phyloP scores from a whole-genome alignment of 768 basidiomycete genomes.

The Xanthoconium purpureum region DNA sequence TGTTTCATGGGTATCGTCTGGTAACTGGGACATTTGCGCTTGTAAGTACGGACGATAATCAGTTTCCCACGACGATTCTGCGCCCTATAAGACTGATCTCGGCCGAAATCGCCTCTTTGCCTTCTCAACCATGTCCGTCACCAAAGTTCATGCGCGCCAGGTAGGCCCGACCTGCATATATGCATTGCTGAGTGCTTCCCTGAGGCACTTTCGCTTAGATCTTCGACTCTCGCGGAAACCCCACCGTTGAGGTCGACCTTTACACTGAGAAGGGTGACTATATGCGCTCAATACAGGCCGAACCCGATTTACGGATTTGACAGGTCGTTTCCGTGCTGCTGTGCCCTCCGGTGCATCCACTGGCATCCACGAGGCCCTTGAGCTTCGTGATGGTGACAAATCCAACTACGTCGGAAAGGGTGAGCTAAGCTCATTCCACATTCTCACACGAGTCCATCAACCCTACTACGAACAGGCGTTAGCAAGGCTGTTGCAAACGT shows the following conservation, averaged over 20 bases:
- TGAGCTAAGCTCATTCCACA: constrained; percentile 30
- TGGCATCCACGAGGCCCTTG: constrained; percentile 96
- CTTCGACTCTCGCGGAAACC: constrained; percentile 99
- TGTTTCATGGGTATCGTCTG: constrained; percentile 10
- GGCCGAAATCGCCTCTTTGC: constrained; percentile 13
- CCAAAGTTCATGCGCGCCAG: constrained; percentile 91
- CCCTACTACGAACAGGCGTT: constrained; percentile 59
- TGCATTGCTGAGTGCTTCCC: background rate
- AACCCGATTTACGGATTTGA: constrained; percentile 15
- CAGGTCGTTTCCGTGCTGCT: constrained; percentile 89
- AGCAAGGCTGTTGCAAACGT: constrained; percentile 91
- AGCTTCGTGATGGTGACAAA: constrained; percentile 97
- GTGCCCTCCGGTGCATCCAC: constrained; percentile 99
- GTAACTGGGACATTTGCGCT: background rate
- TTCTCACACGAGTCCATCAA: background rate
- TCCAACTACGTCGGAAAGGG: constrained; percentile 93
- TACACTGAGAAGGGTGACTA: constrained; percentile 77
- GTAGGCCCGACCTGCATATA: constrained; percentile 38
- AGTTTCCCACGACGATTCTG: constrained; percentile 32
- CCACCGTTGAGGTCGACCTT: constrained; percentile 93
- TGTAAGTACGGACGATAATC: constrained; percentile 34
- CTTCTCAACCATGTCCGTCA: constrained; percentile 76
- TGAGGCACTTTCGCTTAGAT: constrained; percentile 53
- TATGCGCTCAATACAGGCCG: constrained; percentile 1
- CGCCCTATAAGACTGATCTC: constrained; percentile 22